A percentile compares a stretch with the other conserved stretches of the same genome.
These are phyloP conservation scores for Musa beccarii DNA, from an alignment of 176 grass and related monocot species.

Conservation along the genomic window DNA sequence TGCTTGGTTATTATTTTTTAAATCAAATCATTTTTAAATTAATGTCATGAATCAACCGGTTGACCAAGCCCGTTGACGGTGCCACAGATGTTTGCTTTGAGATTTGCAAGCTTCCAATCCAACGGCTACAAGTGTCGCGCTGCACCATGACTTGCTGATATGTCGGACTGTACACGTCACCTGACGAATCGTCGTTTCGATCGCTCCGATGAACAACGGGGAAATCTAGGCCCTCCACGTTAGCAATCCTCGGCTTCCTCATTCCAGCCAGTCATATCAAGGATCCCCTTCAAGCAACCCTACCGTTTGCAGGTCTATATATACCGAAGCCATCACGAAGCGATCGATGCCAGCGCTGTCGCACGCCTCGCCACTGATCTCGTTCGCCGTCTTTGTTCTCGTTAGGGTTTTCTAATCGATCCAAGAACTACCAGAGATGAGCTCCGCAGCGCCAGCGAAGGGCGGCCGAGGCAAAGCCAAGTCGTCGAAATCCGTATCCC, in stretches of 20 bases:
- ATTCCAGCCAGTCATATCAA: not conserved
- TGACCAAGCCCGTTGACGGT: no score
- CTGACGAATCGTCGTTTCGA: no score
- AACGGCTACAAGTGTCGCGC: no score
- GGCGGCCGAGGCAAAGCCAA: constrained; percentile 22
- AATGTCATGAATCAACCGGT: no score
- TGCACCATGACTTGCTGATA: no score
- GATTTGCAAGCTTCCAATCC: no score
- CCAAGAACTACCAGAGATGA: not conserved
- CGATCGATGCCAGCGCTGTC: not conserved
- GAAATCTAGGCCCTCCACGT: not conserved
- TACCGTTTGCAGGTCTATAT: not conserved
- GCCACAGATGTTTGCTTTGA: no score
- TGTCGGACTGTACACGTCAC: no score
- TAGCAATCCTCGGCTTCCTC: not conserved
- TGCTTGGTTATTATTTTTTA: no score
- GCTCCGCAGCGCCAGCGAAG: constrained; percentile 10
- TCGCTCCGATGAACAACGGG: not conserved
- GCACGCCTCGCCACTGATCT: no score
- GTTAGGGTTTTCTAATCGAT: not conserved
- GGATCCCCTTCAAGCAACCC: not conserved
- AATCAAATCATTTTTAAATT: no score
- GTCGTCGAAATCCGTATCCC: constrained; percentile 17
- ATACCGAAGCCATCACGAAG: not conserved
- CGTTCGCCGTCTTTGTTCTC: not conserved